A percentile compares a stretch with the other conserved stretches of the same genome.
Evolutionary conservation across 2,329 filamentous ascomycete genomes (phyloP).

Genomic region (Diaporthe citriasiana): DNA sequence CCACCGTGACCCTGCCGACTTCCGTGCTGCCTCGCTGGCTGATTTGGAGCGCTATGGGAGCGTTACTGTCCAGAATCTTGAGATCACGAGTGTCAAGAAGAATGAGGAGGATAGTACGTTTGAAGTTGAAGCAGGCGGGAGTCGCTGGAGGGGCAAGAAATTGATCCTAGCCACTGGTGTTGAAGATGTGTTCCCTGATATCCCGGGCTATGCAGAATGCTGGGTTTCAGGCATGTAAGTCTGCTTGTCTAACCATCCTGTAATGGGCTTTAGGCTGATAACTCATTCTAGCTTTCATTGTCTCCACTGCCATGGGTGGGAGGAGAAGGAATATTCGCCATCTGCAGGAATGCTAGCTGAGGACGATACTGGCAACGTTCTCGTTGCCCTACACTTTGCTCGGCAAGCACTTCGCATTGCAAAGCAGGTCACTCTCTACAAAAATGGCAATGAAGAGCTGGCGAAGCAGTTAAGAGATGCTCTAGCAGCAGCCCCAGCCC

Average conservation of each 20-base stretch:
- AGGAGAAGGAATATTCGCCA: slow-evolving; percentile 62
- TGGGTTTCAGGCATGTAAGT: slow-evolving; percentile 66
- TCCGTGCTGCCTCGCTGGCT: slow-evolving; percentile 51
- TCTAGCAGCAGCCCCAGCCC: background rate
- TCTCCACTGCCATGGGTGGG: slow-evolving; percentile 72
- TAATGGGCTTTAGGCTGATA: background rate
- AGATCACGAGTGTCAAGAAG: slow-evolving; percentile 46
- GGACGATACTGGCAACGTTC: background rate
- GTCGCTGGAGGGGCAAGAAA: slow-evolving; percentile 62
- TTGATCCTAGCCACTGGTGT: slow-evolving; percentile 69
- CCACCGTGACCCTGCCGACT: slow-evolving; percentile 52
- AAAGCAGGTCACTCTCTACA: slow-evolving; percentile 21
- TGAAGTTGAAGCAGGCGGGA: slow-evolving; percentile 55
- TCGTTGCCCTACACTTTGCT: background rate
- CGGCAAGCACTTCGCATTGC: background rate
- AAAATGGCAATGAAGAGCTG: background rate
- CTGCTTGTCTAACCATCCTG: no score
- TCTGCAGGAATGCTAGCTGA: slow-evolving; percentile 56
- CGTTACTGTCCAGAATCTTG: slow-evolving; percentile 47
- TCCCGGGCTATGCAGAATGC: slow-evolving; percentile 67
- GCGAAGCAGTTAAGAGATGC: background rate
- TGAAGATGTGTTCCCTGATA: slow-evolving; percentile 63
- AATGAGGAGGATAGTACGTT: background rate
- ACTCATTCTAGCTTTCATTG: slow-evolving; percentile 74
- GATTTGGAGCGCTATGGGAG: slow-evolving; percentile 54